Base-by-base conservation (phyloP, 768 basidiomycete species). In the Rhodotorula sphaerocarpa region DNA sequence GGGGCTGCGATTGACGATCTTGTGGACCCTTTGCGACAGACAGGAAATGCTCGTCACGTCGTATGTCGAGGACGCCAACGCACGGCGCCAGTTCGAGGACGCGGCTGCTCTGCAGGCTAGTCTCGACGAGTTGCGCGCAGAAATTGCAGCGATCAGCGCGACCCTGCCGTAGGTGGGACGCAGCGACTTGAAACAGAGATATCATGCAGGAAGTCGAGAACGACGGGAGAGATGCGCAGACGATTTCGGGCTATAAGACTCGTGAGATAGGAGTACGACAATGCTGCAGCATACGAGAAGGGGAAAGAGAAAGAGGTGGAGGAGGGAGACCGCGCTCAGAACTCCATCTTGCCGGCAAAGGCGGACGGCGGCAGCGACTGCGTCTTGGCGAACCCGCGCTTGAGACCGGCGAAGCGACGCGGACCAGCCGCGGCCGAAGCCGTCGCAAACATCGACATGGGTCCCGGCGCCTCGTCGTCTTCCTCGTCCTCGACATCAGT, bases 1-100 rank as follows among this genome's bases (percentile, higher is more conserved):
- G n/a, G n/a, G n/a, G n/a, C n/a, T n/a, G n/a, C n/a, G n/a, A n/a
- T n/a, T n/a, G n/a, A n/a, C n/a, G n/a, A n/a, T 39, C 31, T n/a
- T n/a, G 0, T 48, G 11, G 21, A 3, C n/a, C n/a, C n/a, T n/a
- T n/a, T n/a, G n/a, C n/a, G n/a, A 15, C 55, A 69, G 61, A 23
- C 93, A 97, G 75, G 93, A 99, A 75, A 85, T 86, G 4, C 80
- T 96, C 50, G 80, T 99, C 25, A 88, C 92, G 75, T 81, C 84
- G 3, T 96, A 91, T 71, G 83, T 97, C 12, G 85, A 87, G 69
- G 90, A 96, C 74, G 93, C 93, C 10, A 86, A 85, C 75, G 81
- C 84, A 3, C 86, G 86, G 69, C 80, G 93, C 46, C 97, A 97
- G 76, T 96, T 97, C 67, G 93, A 97, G 75, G 95, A 99, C 72